Conservation (phyloP, 176 grass and related monocot genomes). For the Rhynchospora tenuis region DNA sequence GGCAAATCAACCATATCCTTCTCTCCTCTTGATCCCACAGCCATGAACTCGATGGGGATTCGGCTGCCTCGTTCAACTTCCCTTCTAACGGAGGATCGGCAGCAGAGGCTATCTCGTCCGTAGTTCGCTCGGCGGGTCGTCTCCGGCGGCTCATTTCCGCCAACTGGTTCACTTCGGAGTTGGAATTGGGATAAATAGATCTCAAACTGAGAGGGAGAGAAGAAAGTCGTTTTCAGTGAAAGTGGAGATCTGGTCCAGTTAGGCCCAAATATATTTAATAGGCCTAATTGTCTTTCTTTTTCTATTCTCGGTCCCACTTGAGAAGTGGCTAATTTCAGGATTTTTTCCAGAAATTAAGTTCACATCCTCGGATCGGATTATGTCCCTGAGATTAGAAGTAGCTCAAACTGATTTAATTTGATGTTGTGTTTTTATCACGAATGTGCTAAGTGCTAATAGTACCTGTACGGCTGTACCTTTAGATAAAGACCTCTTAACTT, state of each 20-base stretch:
- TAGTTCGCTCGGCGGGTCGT: slow-evolving; percentile 21
- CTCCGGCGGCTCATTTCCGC: slow-evolving; percentile 40
- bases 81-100: neutral
- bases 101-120: neutral
- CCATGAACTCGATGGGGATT: neutral
- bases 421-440: too few species aligned
- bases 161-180: neutral
- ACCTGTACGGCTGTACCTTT: too few species aligned
- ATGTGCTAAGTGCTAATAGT: too few species aligned
- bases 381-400: too few species aligned
- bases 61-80: neutral
- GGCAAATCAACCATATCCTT: slow-evolving; percentile 43
- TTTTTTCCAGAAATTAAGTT: too few species aligned
- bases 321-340: too few species aligned
- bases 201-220: too few species aligned
- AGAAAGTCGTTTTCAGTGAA: neutral
- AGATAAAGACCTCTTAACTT: too few species aligned
- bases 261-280: neutral
- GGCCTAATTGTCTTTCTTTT: neutral
- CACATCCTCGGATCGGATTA: too few species aligned
- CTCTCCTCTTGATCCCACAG: slow-evolving; percentile 21
- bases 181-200: neutral
- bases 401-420: too few species aligned
- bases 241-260: neutral
- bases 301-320: neutral